Evolutionary conservation across 2,329 filamentous ascomycete genomes (phyloP), one percentile per base, ranked within the genome.

Genomic region (Ophiostoma australiae): DNA sequence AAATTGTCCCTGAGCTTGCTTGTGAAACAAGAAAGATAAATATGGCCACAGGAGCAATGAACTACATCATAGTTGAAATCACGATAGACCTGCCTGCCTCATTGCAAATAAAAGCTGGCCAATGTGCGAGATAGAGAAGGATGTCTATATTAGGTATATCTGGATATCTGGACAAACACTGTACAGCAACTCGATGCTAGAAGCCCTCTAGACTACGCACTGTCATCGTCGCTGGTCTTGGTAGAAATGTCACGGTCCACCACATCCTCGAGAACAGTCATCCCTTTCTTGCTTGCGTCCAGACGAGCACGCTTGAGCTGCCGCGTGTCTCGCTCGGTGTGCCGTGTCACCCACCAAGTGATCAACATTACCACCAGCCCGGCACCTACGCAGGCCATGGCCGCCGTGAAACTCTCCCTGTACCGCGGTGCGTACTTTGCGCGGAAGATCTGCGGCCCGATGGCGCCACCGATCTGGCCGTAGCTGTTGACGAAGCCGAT

Each of bases 391-490:
- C 71, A 70, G 13, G 69, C 72, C 70, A 73, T 71, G 52, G 72
- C 73, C 1, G 70, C 69, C 31, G 69, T 70, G 39, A 74, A 74
- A 39, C 70, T 70, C 65, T 72, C 37, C 4, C 33, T 20, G 66
- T 74, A 73, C 27, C 69, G 72, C 23, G 72, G 73, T 0, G 67
- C 73, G 17, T 72, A 74, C 23, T 70, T 72, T 15, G 61, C 52
- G 23, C 68, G 69, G 70, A 74, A 74, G 37, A 74, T 72, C 66
- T 74, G 73, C 10, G 72, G 69, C 20, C 71, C 72, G 1, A 73
- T 48, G 61, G 73, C 72, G 5, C 73, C 73, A n/a, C 73, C 73
- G n/a, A 73, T 72, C 70, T 74, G 73, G 66, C 71, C 73, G 70
- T 72, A 72, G 70, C 72, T 73, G 68, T 72, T 74, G 71, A 71